Evolutionary conservation across 2,329 filamentous ascomycete genomes (phyloP).

Genomic region (Dothideomycetidae sp.): DNA sequence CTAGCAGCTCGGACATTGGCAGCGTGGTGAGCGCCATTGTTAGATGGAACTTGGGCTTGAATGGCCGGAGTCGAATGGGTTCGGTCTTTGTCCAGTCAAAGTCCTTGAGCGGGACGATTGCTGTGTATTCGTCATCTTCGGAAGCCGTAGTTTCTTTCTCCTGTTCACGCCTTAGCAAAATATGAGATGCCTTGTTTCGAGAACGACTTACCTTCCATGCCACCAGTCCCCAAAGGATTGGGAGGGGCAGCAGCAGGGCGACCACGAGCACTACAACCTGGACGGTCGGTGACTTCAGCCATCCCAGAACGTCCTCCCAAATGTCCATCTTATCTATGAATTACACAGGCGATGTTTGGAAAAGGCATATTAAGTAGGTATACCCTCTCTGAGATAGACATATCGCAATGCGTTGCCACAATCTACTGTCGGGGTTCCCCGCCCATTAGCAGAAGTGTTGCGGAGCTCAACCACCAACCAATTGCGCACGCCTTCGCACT

Average conservation of each 20-base stretch:
- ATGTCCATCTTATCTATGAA: no score
- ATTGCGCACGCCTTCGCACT: no score
- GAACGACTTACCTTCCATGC: constrained; percentile 1
- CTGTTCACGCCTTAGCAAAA: constrained; percentile 2
- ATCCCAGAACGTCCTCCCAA: no score
- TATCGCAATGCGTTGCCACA: no score
- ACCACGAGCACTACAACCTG: no score
- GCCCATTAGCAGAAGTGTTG: no score
- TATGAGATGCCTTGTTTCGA: constrained; percentile 1
- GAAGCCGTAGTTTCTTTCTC: constrained; percentile 7
- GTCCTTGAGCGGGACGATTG: constrained; percentile 32
- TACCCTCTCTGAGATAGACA: no score
- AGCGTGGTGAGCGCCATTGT: constrained; percentile 47
- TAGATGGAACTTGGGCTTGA: constrained; percentile 47
- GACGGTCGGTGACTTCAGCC: no score
- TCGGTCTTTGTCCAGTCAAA: constrained; percentile 39
- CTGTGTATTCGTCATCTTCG: constrained; percentile 22
- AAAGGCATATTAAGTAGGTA: no score
- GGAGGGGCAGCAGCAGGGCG: neutral
- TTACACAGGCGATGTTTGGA: no score
- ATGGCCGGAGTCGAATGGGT: constrained; percentile 41
- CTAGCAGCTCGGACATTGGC: constrained; percentile 39
- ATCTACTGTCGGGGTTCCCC: no score
- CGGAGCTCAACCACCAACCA: no score
- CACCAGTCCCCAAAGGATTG: constrained; percentile 1